Evolutionary conservation across 345 rosid genomes (phyloP), one percentile per base, ranked within the genome.

Genomic region (Raphanus raphanistrum): DNA sequence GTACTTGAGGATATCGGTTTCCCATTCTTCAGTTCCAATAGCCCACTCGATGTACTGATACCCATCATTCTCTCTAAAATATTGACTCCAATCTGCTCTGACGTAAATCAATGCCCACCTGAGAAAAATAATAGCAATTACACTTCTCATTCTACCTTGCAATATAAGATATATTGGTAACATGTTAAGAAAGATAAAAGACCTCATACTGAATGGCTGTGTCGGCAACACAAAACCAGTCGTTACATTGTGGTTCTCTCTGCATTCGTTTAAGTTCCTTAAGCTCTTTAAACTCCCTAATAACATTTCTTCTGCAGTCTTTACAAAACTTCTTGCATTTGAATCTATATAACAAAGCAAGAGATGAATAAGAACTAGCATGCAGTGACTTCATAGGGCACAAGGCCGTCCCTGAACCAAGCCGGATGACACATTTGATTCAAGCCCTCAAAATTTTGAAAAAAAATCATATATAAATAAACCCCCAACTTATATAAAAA

Each of bases 21-120:
- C 90, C 72, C 98, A 97, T 84, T 91, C 96, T 73, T 87, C 98
- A 1, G 92, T 86, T 81, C 99, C 99, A 78, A 92, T 83, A n/a
- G 93, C 99, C 99, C 99, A 95, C 82, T 95, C 99, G 84, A 95
- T 91, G 73, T 91, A 92, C 80, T 90, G 96, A 79, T 95, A 91
- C 43, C 90, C 97, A 81, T 85, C 80, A 67, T 90, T 81, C 74
- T 95, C 98, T 16, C 88, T 80, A 84, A 95, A 92, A 43, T 86
- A 83, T 80, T 95, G 90, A 71, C 69, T 73, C 99, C 99, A 95
- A 84, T 95, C 96, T 82, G 86, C 97, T 78, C 82, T 87, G 61
- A 95, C 83, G 3, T 92, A 78, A 78, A 75, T 88, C 93, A 82
- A 84, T 79, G 58, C 90, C 84, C 32, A 95, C 94, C 99, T 95